Percentiles rank a stretch among this genome's conserved stretches.
phyloP scores from a whole-genome alignment of 2,329 filamentous ascomycete genomes.

The Aspergillus aculeatus region DNA sequence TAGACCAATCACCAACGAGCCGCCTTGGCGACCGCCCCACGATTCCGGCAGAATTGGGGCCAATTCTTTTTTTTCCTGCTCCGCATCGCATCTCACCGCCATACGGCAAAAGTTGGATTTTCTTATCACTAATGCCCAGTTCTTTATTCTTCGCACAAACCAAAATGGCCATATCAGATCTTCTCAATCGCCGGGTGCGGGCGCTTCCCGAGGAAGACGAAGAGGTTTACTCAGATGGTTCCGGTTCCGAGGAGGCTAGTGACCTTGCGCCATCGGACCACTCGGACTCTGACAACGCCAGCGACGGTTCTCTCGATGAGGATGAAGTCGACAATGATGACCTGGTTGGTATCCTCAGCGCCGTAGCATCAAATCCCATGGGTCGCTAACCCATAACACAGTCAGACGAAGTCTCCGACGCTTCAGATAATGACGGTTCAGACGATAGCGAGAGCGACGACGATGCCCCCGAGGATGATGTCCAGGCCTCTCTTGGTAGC shows the following conservation, averaged over 20 bases:
- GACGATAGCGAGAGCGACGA: conserved; percentile 37
- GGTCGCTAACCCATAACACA: background rate
- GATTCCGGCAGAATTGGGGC: background rate
- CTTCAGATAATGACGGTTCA: conserved; percentile 40
- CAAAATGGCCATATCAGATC: conserved; percentile 38
- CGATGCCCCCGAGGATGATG: conserved; percentile 37
- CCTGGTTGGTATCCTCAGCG: conserved; percentile 1
- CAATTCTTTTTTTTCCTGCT: background rate
- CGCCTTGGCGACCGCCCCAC: background rate
- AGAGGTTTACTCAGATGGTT: conserved; percentile 32
- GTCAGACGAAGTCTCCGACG: conserved; percentile 25
- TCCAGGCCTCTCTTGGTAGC: conserved; percentile 48
- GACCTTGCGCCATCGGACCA: conserved; percentile 17
- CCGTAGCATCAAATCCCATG: background rate
- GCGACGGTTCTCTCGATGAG: conserved; percentile 13
- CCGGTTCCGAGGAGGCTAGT: conserved; percentile 23
- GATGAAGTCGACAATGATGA: conserved; percentile 12
- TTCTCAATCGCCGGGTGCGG: conserved; percentile 44
- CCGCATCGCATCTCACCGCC: background rate
- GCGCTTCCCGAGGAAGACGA: conserved; percentile 45
- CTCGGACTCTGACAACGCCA: conserved; percentile 17
- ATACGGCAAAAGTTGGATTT: background rate
- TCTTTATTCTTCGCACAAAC: background rate
- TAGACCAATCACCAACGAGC: background rate
- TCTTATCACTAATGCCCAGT: background rate